Percentiles rank a stretch among this genome's conserved stretches.
These are phyloP conservation scores for Debaryomyces udenii DNA, from an alignment of 1,139 yeast genomes.

Conservation along the genomic window DNA sequence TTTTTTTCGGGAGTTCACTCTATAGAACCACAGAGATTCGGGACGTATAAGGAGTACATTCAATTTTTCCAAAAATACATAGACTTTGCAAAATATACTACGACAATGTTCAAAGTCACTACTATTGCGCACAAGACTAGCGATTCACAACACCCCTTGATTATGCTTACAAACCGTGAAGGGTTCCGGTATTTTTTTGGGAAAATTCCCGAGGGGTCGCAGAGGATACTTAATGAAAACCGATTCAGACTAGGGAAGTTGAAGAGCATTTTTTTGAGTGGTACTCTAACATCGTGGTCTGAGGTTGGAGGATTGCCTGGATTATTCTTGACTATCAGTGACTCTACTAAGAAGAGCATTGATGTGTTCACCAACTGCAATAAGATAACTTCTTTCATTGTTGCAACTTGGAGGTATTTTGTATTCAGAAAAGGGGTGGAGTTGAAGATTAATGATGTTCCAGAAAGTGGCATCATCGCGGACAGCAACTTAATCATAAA, in stretches of 20 bases:
- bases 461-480: conserved; percentile 38
- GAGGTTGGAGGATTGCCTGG: conserved; percentile 91
- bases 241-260: conserved; percentile 58
- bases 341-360: conserved; percentile 63
- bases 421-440: conserved; percentile 81
- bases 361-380: conserved; percentile 42
- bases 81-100: conserved; percentile 19
- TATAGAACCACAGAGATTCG: conserved; percentile 15
- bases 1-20: conserved; percentile 20
- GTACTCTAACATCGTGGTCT: conserved; percentile 66
- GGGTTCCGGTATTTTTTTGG: conserved; percentile 78
- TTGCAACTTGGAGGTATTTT: conserved; percentile 84
- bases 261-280: conserved; percentile 72
- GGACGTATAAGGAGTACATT: conserved; percentile 10
- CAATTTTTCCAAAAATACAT: conserved; percentile 15
- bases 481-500: conserved; percentile 57
- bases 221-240: conserved; percentile 64
- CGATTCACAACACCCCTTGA: conserved; percentile 62
- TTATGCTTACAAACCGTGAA: conserved; percentile 51
- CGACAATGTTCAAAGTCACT: conserved; percentile 39
- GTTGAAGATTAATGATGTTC: conserved; percentile 47
- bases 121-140: conserved; percentile 60
- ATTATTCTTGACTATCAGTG: conserved; percentile 78
- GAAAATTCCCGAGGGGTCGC: conserved; percentile 82
- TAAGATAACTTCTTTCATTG: conserved; percentile 52